Base-by-base conservation (phyloP, 2,329 filamentous ascomycete species). In the Sporothrix curviconia region DNA sequence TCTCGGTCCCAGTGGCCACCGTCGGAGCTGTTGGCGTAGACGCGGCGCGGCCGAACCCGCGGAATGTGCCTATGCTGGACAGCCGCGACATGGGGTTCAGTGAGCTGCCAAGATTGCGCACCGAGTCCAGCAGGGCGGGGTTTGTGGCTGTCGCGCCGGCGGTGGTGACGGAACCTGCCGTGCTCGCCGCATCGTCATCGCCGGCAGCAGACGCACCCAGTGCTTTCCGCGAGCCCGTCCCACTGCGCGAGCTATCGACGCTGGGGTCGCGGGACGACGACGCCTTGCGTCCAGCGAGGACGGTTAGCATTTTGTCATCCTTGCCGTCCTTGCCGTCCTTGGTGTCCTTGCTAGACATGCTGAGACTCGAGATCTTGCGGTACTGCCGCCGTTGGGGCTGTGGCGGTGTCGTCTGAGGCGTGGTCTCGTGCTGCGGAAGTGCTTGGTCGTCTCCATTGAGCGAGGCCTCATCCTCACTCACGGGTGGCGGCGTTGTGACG, bases 11-110 rank as follows among this genome's bases (percentile, higher is more conserved):
- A 4, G 54, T 46, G 1, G 50, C 75, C 5, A 71, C 65, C 3
- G 72, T 71, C 62, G 72, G 67, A 17, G 76, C 57, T 2, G 64
- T 67, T n/a, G 69, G 65, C 44, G 76, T 74, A 8, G 76, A 71
- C 19, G 75, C 71, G 22, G 75, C 71, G 54, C 86, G 77, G 1
- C 89, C 88, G 65, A 95, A 92, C 1, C 85, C 85, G 57, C 87
- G 83, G 64, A 95, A 86, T 67, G 85, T 80, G 57, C 81, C 81
- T 68, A 94, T 90, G 34, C 84, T 79, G 8, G 87, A 84, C 53
- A 95, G 81, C 53, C 90, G 83, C 44, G 85, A 89, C 69, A 95
- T 85, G 3, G 90, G 90, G 65, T 95, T 95, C 34, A 95, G 76
- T 1, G 86, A 86, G 68, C 81, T 94, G 37, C 90, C 86, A 60